Conservation (phyloP, 306 rosid species). For the Oemleria cerasiformis region DNA sequence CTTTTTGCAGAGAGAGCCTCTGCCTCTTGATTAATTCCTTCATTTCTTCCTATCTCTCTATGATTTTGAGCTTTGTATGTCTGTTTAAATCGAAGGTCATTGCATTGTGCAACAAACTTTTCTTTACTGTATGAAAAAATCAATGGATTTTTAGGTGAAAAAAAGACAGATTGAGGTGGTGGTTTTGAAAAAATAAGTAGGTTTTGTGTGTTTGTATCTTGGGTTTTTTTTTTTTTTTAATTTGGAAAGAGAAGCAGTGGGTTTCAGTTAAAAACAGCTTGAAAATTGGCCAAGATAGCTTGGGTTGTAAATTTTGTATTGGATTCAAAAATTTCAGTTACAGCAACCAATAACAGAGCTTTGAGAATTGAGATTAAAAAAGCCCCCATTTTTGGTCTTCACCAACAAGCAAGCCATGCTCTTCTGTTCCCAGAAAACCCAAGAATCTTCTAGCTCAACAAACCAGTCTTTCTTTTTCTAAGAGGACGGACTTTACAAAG, state of each 20-base stretch:
- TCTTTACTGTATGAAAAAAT: neutral
- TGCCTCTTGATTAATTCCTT: neutral
- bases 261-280: constrained; percentile 12
- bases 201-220: neutral
- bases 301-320: constrained; percentile 12
- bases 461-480: constrained; percentile 1
- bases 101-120: constrained; percentile 1
- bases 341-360: constrained; percentile 24
- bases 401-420: constrained; percentile 25
- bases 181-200: neutral
- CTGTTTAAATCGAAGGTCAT: neutral
- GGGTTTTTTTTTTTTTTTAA: neutral
- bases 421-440: constrained; percentile 5
- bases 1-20: constrained; percentile 19
- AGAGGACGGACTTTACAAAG: constrained; percentile 38
- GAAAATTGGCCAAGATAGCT: neutral
- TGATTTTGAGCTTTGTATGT: constrained; percentile 23
- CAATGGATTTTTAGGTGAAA: neutral
- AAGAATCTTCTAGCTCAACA: constrained; percentile 29
- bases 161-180: neutral
- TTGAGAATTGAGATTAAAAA: neutral
- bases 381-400: constrained; percentile 23
- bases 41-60: constrained; percentile 10
- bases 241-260: neutral
- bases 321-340: constrained; percentile 3